These are phyloP conservation scores for Colletotrichum camelliae DNA, from an alignment of 2,329 filamentous ascomycete genomes.

Conservation along the genomic window DNA sequence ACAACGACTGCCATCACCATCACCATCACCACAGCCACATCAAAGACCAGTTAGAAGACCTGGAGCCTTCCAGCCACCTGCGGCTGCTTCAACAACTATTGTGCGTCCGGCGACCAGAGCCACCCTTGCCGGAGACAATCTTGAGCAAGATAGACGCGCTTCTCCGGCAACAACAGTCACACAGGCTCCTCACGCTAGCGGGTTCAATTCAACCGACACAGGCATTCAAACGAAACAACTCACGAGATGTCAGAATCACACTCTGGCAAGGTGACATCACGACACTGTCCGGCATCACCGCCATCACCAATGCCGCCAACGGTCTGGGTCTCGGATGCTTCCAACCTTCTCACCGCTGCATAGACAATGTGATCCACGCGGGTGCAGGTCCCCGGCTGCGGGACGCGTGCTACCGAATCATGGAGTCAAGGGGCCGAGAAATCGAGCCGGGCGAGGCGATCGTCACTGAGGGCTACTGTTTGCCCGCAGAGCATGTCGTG, in stretches of 20 bases:
- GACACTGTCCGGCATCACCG: slow-evolving; percentile 31
- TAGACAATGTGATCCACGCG: slow-evolving; percentile 40
- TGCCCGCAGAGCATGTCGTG: slow-evolving; percentile 33
- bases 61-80: slow-evolving; percentile 13
- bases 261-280: slow-evolving; percentile 40
- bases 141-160: slow-evolving; percentile 24
- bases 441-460: slow-evolving; percentile 31
- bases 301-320: slow-evolving; percentile 41
- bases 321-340: slow-evolving; percentile 39
- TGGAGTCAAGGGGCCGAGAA: slow-evolving; percentile 26
- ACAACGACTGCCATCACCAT: background rate
- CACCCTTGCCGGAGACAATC: slow-evolving; percentile 22
- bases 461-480: slow-evolving; percentile 30
- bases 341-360: slow-evolving; percentile 35
- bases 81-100: slow-evolving; percentile 27
- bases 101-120: slow-evolving; percentile 28
- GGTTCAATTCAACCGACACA: background rate
- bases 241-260: slow-evolving; percentile 17
- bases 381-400: slow-evolving; percentile 35
- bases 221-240: background rate
- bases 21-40: background rate
- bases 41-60: slow-evolving; percentile 9
- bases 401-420: slow-evolving; percentile 31
- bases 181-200: slow-evolving; percentile 1
- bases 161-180: background rate